Evolutionary conservation across 1,139 yeast genomes (phyloP).

Genomic region (Candida sp.): DNA sequence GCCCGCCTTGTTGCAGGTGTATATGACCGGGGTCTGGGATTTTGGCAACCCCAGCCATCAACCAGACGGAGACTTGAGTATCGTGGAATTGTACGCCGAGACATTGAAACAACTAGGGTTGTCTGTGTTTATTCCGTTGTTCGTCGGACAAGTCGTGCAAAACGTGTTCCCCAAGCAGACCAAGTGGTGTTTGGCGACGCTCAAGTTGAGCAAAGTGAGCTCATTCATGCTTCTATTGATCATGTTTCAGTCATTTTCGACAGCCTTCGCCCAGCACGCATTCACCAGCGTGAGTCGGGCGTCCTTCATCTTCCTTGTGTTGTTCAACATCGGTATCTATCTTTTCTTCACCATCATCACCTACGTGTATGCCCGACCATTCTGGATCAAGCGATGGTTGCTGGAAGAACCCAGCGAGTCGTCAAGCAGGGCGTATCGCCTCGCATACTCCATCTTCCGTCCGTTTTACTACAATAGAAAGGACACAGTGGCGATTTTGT

Average conservation of each 20-base stretch:
- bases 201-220: conserved; percentile 72
- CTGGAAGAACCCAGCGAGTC: conserved; percentile 47
- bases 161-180: conserved; percentile 68
- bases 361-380: conserved; percentile 64
- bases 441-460: conserved; percentile 43
- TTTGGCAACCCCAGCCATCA: conserved; percentile 82
- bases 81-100: conserved; percentile 63
- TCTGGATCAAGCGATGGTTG: conserved; percentile 48
- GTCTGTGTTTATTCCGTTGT: conserved; percentile 81
- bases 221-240: conserved; percentile 77
- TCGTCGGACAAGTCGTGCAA: conserved; percentile 87
- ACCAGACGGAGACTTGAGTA: conserved; percentile 41
- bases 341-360: conserved; percentile 72
- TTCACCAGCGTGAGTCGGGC: conserved; percentile 72
- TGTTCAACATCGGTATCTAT: conserved; percentile 81
- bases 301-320: conserved; percentile 75
- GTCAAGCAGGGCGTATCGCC: conserved; percentile 45
- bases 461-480: conserved; percentile 74
- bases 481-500: conserved; percentile 80
- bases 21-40: conserved; percentile 60
- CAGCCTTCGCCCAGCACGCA: conserved; percentile 84
- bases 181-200: conserved; percentile 61
- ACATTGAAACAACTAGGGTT: conserved; percentile 90
- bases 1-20: conserved; percentile 83
- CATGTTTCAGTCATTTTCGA: conserved; percentile 86